Percentiles rank a stretch among this genome's conserved stretches.
phyloP scores from a whole-genome alignment of 805 yeast species.

The Ogataea parapolymorpha region DNA sequence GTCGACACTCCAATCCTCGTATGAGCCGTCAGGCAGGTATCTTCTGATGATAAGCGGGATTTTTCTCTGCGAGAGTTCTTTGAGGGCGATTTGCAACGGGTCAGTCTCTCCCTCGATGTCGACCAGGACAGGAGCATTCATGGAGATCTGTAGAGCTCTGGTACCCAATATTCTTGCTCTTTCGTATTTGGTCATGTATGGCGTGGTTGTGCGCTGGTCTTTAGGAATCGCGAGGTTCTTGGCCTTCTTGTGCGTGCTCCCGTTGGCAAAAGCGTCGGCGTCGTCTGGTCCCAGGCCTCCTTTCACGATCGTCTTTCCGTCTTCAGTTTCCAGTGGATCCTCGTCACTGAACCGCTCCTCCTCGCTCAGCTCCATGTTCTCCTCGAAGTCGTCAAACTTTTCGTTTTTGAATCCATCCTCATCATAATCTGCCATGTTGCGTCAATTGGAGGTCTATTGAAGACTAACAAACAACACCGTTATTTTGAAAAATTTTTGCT shows the following conservation, averaged over 20 bases:
- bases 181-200: conserved; percentile 98
- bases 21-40: conserved; percentile 94
- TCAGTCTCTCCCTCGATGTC: conserved; percentile 99
- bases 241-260: conserved; percentile 37
- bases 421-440: conserved; percentile 53
- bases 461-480: conserved; percentile 5
- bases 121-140: conserved; percentile 97
- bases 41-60: conserved; percentile 95
- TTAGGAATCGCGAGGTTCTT: conserved; percentile 73
- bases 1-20: conserved; percentile 99
- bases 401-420: conserved; percentile 58
- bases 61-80: conserved; percentile 90
- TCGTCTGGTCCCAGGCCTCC: conserved; percentile 68
- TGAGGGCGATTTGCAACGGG: conserved; percentile 96
- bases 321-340: conserved; percentile 50
- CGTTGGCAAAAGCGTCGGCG: conserved; percentile 29
- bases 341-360: conserved; percentile 40
- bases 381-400: conserved; percentile 77
- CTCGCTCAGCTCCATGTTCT: conserved; percentile 50
- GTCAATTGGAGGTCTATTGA: conserved; percentile 1
- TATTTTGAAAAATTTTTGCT: conserved; percentile 5
- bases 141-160: conserved; percentile 93
- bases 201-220: conserved; percentile 90
- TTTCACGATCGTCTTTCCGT: conserved; percentile 68
- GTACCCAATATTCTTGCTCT: conserved; percentile 97